Evolutionary conservation across 2,329 filamentous ascomycete species (phyloP).

Genomic region (Cyphellophora europaea): DNA sequence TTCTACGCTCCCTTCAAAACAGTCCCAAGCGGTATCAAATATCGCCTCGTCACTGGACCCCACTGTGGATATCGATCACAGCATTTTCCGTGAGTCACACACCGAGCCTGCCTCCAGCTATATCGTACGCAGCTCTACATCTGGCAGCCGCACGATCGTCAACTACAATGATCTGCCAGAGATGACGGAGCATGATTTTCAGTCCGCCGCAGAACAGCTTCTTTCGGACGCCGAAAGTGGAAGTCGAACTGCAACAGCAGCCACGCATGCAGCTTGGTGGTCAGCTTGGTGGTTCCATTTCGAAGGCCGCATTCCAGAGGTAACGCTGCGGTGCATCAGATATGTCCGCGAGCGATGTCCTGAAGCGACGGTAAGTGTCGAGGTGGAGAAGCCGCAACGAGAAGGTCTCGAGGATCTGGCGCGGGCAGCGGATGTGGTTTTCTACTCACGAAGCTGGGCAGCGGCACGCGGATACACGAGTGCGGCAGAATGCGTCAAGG

Average conservation of each 20-base stretch:
- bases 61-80: constrained; percentile 42
- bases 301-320: constrained; percentile 55
- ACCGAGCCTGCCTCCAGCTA: constrained; percentile 57
- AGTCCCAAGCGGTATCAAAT: constrained; percentile 41
- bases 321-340: constrained; percentile 50
- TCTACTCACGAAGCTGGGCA: constrained; percentile 64
- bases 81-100: constrained; percentile 49
- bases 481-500: constrained; percentile 42
- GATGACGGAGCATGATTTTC: constrained; percentile 57
- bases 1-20: constrained; percentile 42
- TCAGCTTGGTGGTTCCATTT: constrained; percentile 41
- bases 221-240: constrained; percentile 43
- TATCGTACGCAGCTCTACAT: constrained; percentile 53
- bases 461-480: constrained; percentile 45
- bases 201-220: background rate
- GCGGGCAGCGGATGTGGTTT: constrained; percentile 58
- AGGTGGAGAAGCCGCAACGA: constrained; percentile 61
- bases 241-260: constrained; percentile 67
- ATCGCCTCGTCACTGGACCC: constrained; percentile 47
- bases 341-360: constrained; percentile 35
- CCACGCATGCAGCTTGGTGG: constrained; percentile 77
- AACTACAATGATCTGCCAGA: constrained; percentile 60
- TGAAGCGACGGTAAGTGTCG: constrained; percentile 52
- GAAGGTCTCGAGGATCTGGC: constrained; percentile 51
- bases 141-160: constrained; percentile 58